Evolutionary conservation across 768 basidiomycete genomes (phyloP), one percentile per base, ranked within the genome.

Genomic region (Termitomyces sp.): DNA sequence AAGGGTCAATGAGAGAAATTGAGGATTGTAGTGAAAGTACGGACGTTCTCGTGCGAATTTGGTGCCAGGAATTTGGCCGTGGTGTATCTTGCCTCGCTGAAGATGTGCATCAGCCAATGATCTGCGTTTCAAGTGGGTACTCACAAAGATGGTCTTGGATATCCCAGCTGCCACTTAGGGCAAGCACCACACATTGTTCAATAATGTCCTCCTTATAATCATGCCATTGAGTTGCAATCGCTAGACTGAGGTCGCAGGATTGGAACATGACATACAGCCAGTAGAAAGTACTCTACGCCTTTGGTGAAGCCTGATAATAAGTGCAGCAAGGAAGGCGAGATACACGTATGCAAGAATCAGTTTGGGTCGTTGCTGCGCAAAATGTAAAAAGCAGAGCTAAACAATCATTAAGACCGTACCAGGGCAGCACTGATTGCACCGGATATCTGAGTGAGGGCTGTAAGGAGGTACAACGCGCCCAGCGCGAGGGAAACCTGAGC

Each of bases 101-200:
- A 37, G 4, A 16, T 53, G 39, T 18, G 30, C 27, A 8, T 39
- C 37, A 39, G 16, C 27, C 45, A 9, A 49, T 15, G 20, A 22
- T 33, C 36, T 27, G 34, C 18, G 12, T 24, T 4, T 1, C 36
- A 39, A 6, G 18, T 24, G 36, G 7, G 24, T 37, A 65, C 72
- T 62, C 54, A 78, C 78, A 59, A 77, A 77, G 47, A 73, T 61
- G 7, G 76, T 72, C 61, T 75, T 76, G 59, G 74, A 70, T 18
- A 66, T 64, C 34, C n/a, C 69, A 65, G 37, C 72, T 68, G 27
- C 76, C 75, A 36, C 67, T 68, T 13, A 67, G 65, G 2, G 74
- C 70, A 18, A 77, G 62, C 4, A 67, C 61, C 54, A 73, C 63
- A 60, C 76, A 78, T 58, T 77, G 73, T 30, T 59, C 65, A 46